Conservation (phyloP, 1,284 basidiomycete species). For the Inonotus hispidus region DNA sequence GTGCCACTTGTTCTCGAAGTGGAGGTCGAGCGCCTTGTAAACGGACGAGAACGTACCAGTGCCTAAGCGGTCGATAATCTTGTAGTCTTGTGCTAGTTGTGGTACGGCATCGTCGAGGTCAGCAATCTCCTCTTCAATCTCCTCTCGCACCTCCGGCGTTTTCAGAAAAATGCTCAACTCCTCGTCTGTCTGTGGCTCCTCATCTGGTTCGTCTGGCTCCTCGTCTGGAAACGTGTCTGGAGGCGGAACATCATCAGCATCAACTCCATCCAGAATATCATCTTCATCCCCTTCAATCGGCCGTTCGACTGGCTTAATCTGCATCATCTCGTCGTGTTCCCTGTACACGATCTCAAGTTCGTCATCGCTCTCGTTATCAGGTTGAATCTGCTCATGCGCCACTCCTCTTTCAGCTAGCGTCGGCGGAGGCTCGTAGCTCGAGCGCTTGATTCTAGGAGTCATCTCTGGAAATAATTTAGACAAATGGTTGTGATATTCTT, state of each 20-base stretch:
- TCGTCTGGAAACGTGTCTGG: conserved; percentile 33
- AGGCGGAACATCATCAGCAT: conserved; percentile 22
- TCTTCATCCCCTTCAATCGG: conserved; percentile 18
- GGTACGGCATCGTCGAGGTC: conserved; percentile 60
- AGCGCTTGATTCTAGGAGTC: background rate
- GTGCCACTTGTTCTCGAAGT: conserved; percentile 72
- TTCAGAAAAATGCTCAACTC: conserved; percentile 51
- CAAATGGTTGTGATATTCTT: conserved; percentile 50
- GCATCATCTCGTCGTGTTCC: conserved; percentile 10
- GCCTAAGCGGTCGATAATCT: conserved; percentile 85
- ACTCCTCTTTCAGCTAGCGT: conserved; percentile 26
- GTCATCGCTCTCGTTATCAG: conserved; percentile 48
- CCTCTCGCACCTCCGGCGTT: conserved; percentile 63
- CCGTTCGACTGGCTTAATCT: background rate
- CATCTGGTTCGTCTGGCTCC: conserved; percentile 30
- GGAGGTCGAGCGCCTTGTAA: conserved; percentile 90
- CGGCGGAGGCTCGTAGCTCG: background rate
- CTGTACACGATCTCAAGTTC: conserved; percentile 32
- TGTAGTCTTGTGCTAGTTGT: conserved; percentile 64
- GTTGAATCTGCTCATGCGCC: conserved; percentile 25
- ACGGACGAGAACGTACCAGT: conserved; percentile 99
- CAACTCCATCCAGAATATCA: conserved; percentile 29
- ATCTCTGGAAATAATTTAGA: conserved; percentile 10
- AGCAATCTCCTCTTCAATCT: conserved; percentile 73
- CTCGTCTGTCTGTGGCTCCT: conserved; percentile 46